Conservation (phyloP, 169 alveolate genomes). For the Eimeria zaria region DNA sequence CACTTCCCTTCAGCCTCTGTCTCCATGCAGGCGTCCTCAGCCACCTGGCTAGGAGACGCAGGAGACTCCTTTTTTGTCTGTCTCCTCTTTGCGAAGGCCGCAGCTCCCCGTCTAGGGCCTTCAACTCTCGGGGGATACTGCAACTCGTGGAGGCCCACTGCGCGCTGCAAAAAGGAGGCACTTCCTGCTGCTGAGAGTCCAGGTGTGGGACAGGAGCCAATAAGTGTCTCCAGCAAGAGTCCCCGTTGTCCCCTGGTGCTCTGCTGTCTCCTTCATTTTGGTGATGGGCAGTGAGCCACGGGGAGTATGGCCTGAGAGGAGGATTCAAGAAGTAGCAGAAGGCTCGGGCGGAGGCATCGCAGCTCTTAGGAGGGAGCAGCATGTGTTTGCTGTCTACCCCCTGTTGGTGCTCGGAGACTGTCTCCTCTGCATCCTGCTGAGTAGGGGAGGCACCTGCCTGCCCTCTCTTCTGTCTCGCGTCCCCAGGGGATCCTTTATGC, state of each 20-base stretch:
- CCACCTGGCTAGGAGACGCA: neutral
- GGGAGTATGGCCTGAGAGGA: conserved; percentile 6
- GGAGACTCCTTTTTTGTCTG: conserved; percentile 1
- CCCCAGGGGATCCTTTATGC: neutral
- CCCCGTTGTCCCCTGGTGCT: too few relatives aligned
- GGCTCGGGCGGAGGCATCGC: conserved; percentile 17
- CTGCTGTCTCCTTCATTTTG: neutral
- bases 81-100: conserved; percentile 24
- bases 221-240: too few relatives aligned
- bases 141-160: neutral
- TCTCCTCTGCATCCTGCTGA: neutral
- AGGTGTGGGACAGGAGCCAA: too few relatives aligned
- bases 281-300: conserved; percentile 3
- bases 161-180: neutral
- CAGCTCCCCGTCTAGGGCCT: conserved; percentile 19
- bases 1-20: neutral
- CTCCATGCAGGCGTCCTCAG: neutral
- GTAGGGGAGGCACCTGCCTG: neutral
- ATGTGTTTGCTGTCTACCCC: too few relatives aligned
- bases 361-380: conserved; percentile 44
- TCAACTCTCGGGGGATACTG: conserved; percentile 11
- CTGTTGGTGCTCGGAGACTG: neutral
- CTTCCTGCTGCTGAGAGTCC: neutral
- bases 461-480: neutral
- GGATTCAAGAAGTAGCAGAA: conserved; percentile 31